Conservation (phyloP, 1,284 basidiomycete species). For the Somion occarium region DNA sequence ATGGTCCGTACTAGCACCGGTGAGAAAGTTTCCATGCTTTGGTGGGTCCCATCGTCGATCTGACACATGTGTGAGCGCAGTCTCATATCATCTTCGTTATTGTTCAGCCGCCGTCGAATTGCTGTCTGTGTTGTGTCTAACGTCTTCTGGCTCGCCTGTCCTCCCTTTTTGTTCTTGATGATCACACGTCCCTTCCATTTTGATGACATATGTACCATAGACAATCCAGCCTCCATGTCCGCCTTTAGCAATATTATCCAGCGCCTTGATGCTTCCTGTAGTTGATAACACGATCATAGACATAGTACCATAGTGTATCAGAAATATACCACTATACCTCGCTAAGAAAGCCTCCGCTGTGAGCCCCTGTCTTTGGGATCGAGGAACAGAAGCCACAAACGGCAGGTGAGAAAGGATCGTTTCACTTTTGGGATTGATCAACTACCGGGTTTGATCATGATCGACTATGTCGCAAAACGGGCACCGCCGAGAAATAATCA, state of each 20-base stretch:
- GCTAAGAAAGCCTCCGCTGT: too few species aligned
- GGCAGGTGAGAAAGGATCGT: too few species aligned
- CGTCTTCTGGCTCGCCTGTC: background rate
- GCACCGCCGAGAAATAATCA: too few species aligned
- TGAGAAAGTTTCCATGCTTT: background rate
- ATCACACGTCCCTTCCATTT: background rate
- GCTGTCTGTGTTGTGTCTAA: background rate
- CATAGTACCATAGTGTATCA: background rate
- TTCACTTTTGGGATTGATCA: too few species aligned
- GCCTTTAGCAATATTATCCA: too few species aligned
- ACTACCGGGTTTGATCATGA: too few species aligned
- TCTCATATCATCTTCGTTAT: background rate
- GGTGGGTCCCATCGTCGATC: background rate
- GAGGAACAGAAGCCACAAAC: too few species aligned
- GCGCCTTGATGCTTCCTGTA: too few species aligned
- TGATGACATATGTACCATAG: background rate
- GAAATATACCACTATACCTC: too few species aligned
- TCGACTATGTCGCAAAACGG: too few species aligned
- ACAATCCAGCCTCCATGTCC: background rate
- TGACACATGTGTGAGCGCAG: background rate
- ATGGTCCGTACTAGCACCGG: conserved; percentile 3
- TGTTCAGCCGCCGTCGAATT: background rate
- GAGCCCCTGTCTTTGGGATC: too few species aligned
- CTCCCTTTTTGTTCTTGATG: background rate
- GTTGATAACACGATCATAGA: background rate